Conservation (phyloP, 768 basidiomycete species). For the Piloderma croceum region DNA sequence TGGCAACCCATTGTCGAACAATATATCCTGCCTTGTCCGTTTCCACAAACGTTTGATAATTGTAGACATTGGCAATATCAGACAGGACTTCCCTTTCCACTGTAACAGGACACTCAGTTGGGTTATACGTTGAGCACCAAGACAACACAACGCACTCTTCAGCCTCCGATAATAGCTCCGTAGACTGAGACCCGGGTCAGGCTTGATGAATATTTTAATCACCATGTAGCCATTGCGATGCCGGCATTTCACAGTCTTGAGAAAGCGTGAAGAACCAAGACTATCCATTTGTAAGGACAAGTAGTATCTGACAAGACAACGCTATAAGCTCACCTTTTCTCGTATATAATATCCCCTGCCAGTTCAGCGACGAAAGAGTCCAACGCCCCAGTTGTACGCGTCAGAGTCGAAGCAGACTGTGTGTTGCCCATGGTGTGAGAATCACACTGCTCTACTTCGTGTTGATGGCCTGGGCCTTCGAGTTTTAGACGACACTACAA, state of each 20-base stretch:
- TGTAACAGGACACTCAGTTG: too few species aligned
- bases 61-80: constrained; percentile 85
- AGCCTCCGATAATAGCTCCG: constrained; percentile 68
- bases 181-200: constrained; percentile 79
- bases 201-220: constrained; percentile 94
- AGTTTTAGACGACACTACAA: too few species aligned
- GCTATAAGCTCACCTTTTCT: constrained; percentile 64
- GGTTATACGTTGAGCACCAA: constrained; percentile 5
- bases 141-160: too few species aligned
- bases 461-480: too few species aligned
- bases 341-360: constrained; percentile 81
- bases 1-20: constrained; percentile 90
- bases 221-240: constrained; percentile 81
- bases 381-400: constrained; percentile 71
- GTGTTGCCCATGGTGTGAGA: constrained; percentile 76
- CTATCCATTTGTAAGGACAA: constrained; percentile 27
- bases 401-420: constrained; percentile 64
- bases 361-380: constrained; percentile 91
- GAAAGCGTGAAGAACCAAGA: constrained; percentile 64
- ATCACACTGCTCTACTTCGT: too few species aligned
- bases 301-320: background rate
- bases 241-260: constrained; percentile 84
- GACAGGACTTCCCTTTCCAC: constrained; percentile 80
- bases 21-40: constrained; percentile 96
- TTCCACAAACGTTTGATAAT: constrained; percentile 85